phyloP scores from a whole-genome alignment of 257 asterid genomes.

The Leonotis leonurus region DNA sequence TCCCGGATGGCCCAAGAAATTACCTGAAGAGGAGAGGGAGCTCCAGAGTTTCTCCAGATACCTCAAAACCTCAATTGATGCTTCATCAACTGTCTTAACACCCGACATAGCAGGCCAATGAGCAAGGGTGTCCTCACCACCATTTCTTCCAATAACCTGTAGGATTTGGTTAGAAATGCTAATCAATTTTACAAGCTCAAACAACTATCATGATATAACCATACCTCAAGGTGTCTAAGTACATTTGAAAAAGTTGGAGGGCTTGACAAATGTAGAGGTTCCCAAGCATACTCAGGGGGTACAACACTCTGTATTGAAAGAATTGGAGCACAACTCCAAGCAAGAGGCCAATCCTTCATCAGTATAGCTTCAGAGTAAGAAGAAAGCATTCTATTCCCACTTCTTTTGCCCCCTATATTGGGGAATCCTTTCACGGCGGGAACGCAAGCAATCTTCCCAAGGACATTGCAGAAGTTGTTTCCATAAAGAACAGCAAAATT shows the following conservation, averaged over 20 bases:
- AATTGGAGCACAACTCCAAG: slow-evolving; percentile 90
- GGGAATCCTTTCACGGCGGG: slow-evolving; percentile 96
- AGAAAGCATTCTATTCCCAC: slow-evolving; percentile 78
- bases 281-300: slow-evolving; percentile 96
- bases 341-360: slow-evolving; percentile 90
- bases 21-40: slow-evolving; percentile 79
- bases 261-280: slow-evolving; percentile 73
- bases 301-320: slow-evolving; percentile 70
- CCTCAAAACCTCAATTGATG: slow-evolving; percentile 71
- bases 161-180: slow-evolving; percentile 15
- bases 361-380: slow-evolving; percentile 75
- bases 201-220: slow-evolving; percentile 17
- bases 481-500: slow-evolving; percentile 87
- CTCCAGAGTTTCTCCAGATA: slow-evolving; percentile 69
- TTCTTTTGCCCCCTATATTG: slow-evolving; percentile 52
- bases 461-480: slow-evolving; percentile 76
- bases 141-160: slow-evolving; percentile 69
- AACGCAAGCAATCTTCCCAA: slow-evolving; percentile 77
- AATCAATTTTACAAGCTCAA: slow-evolving; percentile 14
- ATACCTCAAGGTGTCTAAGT: slow-evolving; percentile 78
- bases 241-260: slow-evolving; percentile 75
- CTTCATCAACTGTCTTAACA: slow-evolving; percentile 73
- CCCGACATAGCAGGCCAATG: slow-evolving; percentile 89
- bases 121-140: slow-evolving; percentile 91
- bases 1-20: slow-evolving; percentile 11